Evolutionary conservation across 2,329 filamentous ascomycete genomes (phyloP), one percentile per base, ranked within the genome.

Genomic region (Beauveria brongniartii): DNA sequence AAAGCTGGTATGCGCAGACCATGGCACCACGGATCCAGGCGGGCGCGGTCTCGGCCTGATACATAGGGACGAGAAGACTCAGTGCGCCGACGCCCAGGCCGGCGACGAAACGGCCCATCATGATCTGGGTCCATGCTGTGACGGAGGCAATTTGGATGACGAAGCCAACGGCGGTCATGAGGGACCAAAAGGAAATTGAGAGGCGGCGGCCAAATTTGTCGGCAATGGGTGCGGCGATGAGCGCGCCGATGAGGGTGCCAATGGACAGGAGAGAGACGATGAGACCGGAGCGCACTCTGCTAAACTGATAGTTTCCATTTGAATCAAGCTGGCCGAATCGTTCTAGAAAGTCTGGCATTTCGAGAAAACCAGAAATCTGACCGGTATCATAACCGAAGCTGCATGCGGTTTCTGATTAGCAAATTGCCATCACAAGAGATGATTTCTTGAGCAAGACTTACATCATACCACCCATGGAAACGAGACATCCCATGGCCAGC

Each of bases 11-110:
- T 14, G 80, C 81, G 52, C 81, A 81, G 54, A 90, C 83, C 64
- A 90, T 78, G 5, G 83, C 78, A 60, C 85, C 87, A 65, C 88
- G 80, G 55, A 90, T 83, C 70, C 84, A 84, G 16, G 84, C 79
- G 0, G 88, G 88, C 0, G 84, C 83, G 6, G 82, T 87, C 72
- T 91, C 88, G n/a, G 82, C 82, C 67, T 89, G 86, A 69, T 89
- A 90, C 83, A 90, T 86, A n/a, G 86, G 85, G 0, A 87, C 85
- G 14, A 86, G 72, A 5, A 88, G 80, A 10, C 82, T 85, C 1
- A 89, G 72, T 0, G 81, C 83, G 59, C 88, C 88, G 47, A 91
- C 85, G 16, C 86, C 86, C 1, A 89, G 75, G 56, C 87, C 88
- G 16, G 85, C 82, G 18, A 88, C 78, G 66, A 84, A 82, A 59